Evolutionary conservation across 2,329 filamentous ascomycete species (phyloP), one percentile per base, ranked within the genome.

Genomic region (Colletotrichum camelliae): DNA sequence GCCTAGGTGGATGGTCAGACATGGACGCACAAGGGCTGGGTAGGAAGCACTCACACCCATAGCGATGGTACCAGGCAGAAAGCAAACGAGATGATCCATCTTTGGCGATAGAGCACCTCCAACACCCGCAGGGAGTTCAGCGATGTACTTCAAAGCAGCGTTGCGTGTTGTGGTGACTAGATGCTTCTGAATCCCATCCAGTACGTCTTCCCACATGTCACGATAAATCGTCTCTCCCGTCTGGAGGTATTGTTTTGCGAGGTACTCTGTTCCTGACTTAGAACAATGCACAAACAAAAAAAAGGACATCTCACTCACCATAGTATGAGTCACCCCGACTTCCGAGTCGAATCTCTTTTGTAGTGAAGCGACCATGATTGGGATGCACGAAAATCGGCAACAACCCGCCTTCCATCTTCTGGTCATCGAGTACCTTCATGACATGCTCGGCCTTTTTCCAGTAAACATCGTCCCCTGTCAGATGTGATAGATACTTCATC

Each of bases 301-400:
- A 43, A 4, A 43, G 39, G 37, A 12, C 16, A 48, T 7, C 2
- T 31, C 16, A 21, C 64, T 35, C 24, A 72, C 70, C 70, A 85
- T 99, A 98, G 86, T 98, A 99, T 57, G 96, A 98, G 86, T 98
- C 97, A 57, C 96, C 97, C 76, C 97, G 92, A 82, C 95, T 98
- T 39, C 97, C 97, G 21, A 98, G 89, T 15, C 96, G 94, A 80
- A 99, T 96, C 81, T 98, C 98, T 21, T 92, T 86, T 27, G 95
- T 95, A 61, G 91, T 90, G 85, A 98, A 98, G 67, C 91, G 87
- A 70, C 96, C 97, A 15, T 88, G 92, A 35, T 92, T 91, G 4
- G 97, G 92, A 82, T 95, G 93, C 79, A 99, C 94, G 85, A 94
- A 98, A 80, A 98, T 98, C 31, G 96, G 97, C 7, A 98, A 89